phyloP scores from a whole-genome alignment of 106 monocot species.

The Phalaenopsis equestris region DNA sequence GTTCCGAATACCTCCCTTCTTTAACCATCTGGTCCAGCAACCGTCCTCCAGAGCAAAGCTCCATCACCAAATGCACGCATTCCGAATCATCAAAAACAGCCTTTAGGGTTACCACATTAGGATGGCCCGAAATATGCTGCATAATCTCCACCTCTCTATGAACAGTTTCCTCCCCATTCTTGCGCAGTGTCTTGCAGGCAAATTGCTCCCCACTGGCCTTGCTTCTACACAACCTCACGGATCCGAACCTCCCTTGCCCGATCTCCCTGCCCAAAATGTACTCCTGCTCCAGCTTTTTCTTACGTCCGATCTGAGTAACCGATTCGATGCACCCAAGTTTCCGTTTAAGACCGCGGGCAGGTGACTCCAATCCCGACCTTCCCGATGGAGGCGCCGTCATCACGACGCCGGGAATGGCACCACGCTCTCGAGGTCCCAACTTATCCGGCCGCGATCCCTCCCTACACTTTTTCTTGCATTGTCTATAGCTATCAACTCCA shows the following conservation, averaged over 20 bases:
- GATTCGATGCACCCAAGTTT: conserved; percentile 82
- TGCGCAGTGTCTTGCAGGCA: conserved; percentile 70
- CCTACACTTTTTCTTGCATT: conserved; percentile 35
- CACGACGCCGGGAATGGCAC: conserved; percentile 15
- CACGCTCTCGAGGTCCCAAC: conserved; percentile 12
- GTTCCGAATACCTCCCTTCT: conserved; percentile 66
- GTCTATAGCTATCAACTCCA: conserved; percentile 5
- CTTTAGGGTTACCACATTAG: conserved; percentile 62
- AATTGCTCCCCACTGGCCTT: conserved; percentile 42
- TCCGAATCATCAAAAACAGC: conserved; percentile 81
- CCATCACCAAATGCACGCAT: conserved; percentile 81
- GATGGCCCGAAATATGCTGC: conserved; percentile 96
- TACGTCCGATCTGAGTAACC: conserved; percentile 41
- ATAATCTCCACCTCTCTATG: conserved; percentile 96
- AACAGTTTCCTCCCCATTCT: conserved; percentile 84
- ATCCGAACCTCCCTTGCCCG: conserved; percentile 85
- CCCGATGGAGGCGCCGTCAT: conserved; percentile 55
- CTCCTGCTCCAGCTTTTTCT: conserved; percentile 61
- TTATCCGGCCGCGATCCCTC: conserved; percentile 6
- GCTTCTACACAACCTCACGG: conserved; percentile 52
- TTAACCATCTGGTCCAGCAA: conserved; percentile 58
- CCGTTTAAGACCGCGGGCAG: conserved; percentile 66
- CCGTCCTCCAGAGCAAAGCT: conserved; percentile 75
- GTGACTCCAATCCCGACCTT: conserved; percentile 29
- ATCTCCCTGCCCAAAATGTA: conserved; percentile 57